Conservation (phyloP, 768 basidiomycete genomes). For the Hebeloma cylindrosporum region DNA sequence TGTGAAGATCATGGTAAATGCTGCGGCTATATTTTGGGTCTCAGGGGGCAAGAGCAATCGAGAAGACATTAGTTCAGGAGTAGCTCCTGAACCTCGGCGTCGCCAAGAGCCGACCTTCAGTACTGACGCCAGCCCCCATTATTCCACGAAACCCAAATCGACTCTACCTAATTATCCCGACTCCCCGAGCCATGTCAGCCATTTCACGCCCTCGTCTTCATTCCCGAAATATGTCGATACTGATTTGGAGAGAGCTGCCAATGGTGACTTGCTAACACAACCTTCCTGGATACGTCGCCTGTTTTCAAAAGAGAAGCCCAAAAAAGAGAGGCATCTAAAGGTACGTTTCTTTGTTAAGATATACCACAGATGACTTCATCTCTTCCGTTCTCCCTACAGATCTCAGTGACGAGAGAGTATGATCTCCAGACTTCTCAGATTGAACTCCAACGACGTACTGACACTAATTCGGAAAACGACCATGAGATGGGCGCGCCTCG, state of each 20-base stretch:
- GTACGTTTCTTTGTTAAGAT: constrained; percentile 7
- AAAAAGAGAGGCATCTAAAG: constrained; percentile 8
- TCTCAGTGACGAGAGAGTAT: constrained; percentile 24
- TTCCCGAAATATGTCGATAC: constrained; percentile 14
- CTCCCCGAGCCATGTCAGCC: constrained; percentile 1
- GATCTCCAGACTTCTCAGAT: constrained; percentile 18
- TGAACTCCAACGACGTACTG: constrained; percentile 14
- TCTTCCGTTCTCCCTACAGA: constrained; percentile 9
- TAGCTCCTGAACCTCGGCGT: constrained; percentile 6
- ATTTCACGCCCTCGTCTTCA: constrained; percentile 2
- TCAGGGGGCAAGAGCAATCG: constrained; percentile 17
- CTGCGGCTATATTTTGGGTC: constrained; percentile 48
- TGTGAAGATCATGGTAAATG: constrained; percentile 46
- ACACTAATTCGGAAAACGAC: constrained; percentile 19
- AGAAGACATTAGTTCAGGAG: constrained; percentile 8
- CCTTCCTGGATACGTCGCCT: constrained; percentile 17
- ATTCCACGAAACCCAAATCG: constrained; percentile 6
- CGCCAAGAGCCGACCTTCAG: constrained; percentile 10
- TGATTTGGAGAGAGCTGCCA: constrained; percentile 3
- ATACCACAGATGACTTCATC: neutral
- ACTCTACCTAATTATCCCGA: constrained; percentile 1
- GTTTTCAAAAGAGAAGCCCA: constrained; percentile 7
- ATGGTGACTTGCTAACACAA: constrained; percentile 9
- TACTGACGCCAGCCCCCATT: constrained; percentile 8
- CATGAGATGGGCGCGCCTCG: too few species aligned